A percentile compares a stretch with the other conserved stretches of the same genome.
These are phyloP conservation scores for Exidia glandulosa DNA, from an alignment of 768 basidiomycete species.

Conservation along the genomic window DNA sequence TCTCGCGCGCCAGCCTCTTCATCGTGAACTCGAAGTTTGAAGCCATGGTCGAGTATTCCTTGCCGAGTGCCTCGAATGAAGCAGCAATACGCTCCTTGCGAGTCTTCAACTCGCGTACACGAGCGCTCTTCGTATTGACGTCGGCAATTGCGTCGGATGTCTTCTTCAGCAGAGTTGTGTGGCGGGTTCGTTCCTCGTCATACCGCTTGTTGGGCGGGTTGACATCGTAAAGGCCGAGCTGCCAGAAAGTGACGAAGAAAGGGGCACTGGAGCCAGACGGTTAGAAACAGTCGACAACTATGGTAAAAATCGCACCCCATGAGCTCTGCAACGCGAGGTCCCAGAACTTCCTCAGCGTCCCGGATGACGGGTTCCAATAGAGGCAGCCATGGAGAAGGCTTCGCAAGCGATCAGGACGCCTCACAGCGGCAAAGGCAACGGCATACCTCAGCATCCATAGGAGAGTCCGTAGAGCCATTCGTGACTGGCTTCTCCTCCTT, in stretches of 20 bases:
- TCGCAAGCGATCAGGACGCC: neutral
- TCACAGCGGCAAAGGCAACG: neutral
- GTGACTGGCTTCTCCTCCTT: slow-evolving; percentile 2
- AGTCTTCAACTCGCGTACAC: neutral
- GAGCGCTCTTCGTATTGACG: slow-evolving; percentile 28
- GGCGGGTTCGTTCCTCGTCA: slow-evolving; percentile 59
- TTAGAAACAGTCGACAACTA: slow-evolving; percentile 1
- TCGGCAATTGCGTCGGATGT: slow-evolving; percentile 65
- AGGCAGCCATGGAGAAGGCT: slow-evolving; percentile 60
- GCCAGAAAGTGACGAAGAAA: slow-evolving; percentile 97
- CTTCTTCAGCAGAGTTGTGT: slow-evolving; percentile 44
- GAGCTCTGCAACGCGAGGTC: slow-evolving; percentile 47
- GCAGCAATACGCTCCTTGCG: neutral
- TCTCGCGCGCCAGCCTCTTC: slow-evolving; percentile 68
- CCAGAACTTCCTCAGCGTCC: slow-evolving; percentile 61
- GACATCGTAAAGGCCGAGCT: slow-evolving; percentile 84
- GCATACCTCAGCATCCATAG: neutral
- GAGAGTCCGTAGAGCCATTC: neutral
- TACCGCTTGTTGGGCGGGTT: slow-evolving; percentile 67
- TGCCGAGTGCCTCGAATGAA: neutral
- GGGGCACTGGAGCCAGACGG: slow-evolving; percentile 47
- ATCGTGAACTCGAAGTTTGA: slow-evolving; percentile 60
- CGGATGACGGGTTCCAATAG: slow-evolving; percentile 64
- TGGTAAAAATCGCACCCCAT: slow-evolving; percentile 48
- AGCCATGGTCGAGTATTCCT: slow-evolving; percentile 11